A percentile compares a stretch with the other conserved stretches of the same genome.
phyloP scores from a whole-genome alignment of 2,329 filamentous ascomycete species.

The Nothopassalora personata region DNA sequence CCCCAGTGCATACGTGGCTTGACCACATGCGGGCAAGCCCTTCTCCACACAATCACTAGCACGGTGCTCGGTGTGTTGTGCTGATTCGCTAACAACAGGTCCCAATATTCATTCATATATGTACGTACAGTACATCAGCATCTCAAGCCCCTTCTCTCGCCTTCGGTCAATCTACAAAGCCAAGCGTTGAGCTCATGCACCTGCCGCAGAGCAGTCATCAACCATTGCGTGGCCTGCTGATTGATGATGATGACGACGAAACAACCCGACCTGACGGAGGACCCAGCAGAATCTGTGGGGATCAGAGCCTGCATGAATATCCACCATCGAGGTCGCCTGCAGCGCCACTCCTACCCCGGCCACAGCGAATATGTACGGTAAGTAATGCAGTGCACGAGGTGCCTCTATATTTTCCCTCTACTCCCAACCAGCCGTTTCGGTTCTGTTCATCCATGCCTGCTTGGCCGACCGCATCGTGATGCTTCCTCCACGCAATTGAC shows the following conservation, averaged over 20 bases:
- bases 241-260: not conserved
- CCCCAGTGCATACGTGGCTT: not conserved
- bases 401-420: not conserved
- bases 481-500: not conserved
- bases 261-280: not conserved
- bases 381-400: not conserved
- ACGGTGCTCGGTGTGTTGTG: not conserved
- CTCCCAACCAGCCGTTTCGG: conserved; percentile 3
- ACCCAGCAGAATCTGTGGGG: not conserved
- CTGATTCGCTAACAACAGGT: not conserved
- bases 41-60: not conserved
- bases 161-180: not conserved
- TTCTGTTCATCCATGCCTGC: not conserved
- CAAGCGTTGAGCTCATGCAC: not conserved
- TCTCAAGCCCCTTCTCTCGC: too few relatives aligned
- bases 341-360: not conserved
- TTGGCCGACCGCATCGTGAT: not conserved
- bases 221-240: not conserved
- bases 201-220: not conserved
- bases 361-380: not conserved
- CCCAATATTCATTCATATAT: too few relatives aligned
- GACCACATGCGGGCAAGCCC: not conserved
- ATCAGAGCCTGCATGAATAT: not conserved
- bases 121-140: too few relatives aligned
- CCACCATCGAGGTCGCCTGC: not conserved